These are phyloP conservation scores for Phytomonas sp. DNA, from an alignment of 208 protist species.

Conservation along the genomic window DNA sequence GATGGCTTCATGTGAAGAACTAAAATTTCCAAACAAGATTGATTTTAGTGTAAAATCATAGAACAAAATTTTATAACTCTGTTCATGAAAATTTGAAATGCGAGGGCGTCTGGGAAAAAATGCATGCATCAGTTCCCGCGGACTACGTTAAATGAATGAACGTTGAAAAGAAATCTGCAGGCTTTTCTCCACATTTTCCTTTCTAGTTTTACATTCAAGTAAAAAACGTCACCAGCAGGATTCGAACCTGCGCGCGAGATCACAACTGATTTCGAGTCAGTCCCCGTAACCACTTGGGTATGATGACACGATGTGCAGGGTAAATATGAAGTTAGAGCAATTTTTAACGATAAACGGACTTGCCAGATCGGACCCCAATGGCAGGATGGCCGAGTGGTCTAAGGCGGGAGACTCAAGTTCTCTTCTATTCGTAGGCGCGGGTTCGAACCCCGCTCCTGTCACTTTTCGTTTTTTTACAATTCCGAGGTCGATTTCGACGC, in stretches of 20 bases:
- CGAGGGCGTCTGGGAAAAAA: neutral
- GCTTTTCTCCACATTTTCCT: neutral
- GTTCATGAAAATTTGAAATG: neutral
- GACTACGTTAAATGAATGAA: neutral
- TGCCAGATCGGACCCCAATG: neutral
- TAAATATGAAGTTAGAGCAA: neutral
- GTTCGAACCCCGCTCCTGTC: conserved; percentile 81
- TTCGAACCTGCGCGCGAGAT: conserved; percentile 87
- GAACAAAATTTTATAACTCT: neutral
- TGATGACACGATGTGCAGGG: conserved; percentile 20
- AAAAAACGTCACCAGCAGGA: conserved; percentile 67
- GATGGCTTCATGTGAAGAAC: neutral
- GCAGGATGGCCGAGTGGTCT: conserved; percentile 79
- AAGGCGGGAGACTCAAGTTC: conserved; percentile 83
- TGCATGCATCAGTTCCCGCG: neutral
- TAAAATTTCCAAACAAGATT: neutral
- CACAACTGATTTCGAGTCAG: conserved; percentile 84
- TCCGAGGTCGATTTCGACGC: no score
- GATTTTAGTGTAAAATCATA: neutral
- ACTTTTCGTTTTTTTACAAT: conserved; percentile 32
- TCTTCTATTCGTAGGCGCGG: conserved; percentile 81
- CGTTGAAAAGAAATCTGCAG: neutral
- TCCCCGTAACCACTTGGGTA: conserved; percentile 88
- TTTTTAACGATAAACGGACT: neutral
- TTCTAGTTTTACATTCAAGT: neutral